Conservation (phyloP, 257 asterid genomes). For the Mentha longifolia region DNA sequence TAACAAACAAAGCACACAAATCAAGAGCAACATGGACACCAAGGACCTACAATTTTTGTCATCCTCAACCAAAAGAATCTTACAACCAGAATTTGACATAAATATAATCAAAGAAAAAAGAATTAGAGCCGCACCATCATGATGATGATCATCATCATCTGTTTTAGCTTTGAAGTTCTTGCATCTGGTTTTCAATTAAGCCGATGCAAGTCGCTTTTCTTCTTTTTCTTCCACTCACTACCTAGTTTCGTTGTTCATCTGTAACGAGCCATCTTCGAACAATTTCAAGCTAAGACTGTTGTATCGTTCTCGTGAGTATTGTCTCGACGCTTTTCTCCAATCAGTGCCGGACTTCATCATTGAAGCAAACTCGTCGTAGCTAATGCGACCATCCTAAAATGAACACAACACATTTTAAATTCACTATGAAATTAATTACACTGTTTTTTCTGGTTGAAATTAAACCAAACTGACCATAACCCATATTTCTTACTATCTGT, state of each 20-base stretch:
- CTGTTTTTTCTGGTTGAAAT: no score
- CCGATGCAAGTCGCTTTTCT: background rate
- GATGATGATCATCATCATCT: no score
- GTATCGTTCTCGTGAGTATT: slow-evolving; percentile 63
- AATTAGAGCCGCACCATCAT: slow-evolving; percentile 27
- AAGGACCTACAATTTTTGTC: slow-evolving; percentile 22
- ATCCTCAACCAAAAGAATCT: slow-evolving; percentile 28
- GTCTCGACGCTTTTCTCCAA: slow-evolving; percentile 76
- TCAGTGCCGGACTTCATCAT: slow-evolving; percentile 80
- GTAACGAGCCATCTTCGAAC: slow-evolving; percentile 50
- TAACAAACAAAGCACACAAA: slow-evolving; percentile 9
- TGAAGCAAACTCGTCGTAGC: slow-evolving; percentile 58
- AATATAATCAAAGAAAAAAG: slow-evolving; percentile 23
- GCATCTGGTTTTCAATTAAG: background rate
- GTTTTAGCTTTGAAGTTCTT: background rate
- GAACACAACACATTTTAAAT: background rate
- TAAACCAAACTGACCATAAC: no score
- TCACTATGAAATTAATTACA: background rate
- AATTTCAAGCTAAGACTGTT: slow-evolving; percentile 59
- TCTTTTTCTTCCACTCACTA: slow-evolving; percentile 4
- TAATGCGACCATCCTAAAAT: slow-evolving; percentile 64
- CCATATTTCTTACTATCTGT: no score
- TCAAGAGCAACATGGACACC: slow-evolving; percentile 9
- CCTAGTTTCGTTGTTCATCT: slow-evolving; percentile 33
- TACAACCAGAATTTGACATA: slow-evolving; percentile 10